Conservation (phyloP, 148 eudicot genomes). For the Euryodendron excelsum region DNA sequence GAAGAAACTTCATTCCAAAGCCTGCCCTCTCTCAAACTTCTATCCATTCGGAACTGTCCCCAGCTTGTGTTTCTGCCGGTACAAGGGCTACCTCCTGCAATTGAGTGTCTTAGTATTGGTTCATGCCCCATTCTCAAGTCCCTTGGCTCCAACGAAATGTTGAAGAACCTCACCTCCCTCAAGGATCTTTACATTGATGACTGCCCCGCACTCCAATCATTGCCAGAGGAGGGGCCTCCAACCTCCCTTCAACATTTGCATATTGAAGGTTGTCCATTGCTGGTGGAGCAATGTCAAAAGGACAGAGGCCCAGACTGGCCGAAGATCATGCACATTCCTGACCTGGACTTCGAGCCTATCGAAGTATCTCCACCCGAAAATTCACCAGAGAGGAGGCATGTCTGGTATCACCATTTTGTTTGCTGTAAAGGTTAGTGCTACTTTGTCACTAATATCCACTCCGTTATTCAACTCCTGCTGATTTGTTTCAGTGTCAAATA, state of each 20-base stretch:
- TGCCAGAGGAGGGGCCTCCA: slow-evolving; percentile 31
- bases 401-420: neutral
- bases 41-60: slow-evolving; percentile 23
- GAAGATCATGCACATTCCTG: slow-evolving; percentile 26
- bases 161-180: slow-evolving; percentile 22
- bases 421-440: slow-evolving; percentile 16
- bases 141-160: slow-evolving; percentile 12
- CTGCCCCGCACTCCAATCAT: slow-evolving; percentile 20
- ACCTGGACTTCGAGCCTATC: slow-evolving; percentile 20
- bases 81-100: slow-evolving; percentile 21
- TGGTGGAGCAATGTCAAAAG: slow-evolving; percentile 19
- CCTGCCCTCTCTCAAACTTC: slow-evolving; percentile 20
- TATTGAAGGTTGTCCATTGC: slow-evolving; percentile 25
- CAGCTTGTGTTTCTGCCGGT: slow-evolving; percentile 17
- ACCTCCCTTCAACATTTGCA: slow-evolving; percentile 23
- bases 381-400: neutral
- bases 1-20: slow-evolving; percentile 18
- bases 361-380: neutral
- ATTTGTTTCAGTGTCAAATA: neutral
- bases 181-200: slow-evolving; percentile 23
- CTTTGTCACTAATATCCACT: neutral
- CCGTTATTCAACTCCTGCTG: neutral
- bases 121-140: slow-evolving; percentile 21
- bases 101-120: slow-evolving; percentile 25
- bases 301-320: slow-evolving; percentile 21